Conservation (phyloP, 129 eudicot genomes). For the Mikania micrantha region DNA sequence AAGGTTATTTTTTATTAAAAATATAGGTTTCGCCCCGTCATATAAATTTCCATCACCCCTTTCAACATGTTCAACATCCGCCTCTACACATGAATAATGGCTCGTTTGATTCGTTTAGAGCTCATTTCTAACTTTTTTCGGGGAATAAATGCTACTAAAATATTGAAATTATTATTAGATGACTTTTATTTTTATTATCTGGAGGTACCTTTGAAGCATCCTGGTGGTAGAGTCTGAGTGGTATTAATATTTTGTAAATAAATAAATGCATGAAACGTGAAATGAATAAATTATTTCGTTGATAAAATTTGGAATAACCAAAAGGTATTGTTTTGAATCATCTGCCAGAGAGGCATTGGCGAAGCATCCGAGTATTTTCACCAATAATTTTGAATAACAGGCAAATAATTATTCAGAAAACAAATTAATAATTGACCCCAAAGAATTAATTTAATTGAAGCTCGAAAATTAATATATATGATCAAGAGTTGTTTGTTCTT, state of each 20-base stretch:
- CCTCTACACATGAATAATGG: too few relatives aligned
- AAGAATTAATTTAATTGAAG: not conserved
- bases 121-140: too few relatives aligned
- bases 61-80: too few relatives aligned
- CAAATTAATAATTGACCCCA: conserved; percentile 7
- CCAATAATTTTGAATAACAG: too few relatives aligned
- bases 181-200: not conserved
- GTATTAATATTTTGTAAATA: not conserved
- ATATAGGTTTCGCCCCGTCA: too few relatives aligned
- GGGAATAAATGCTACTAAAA: not conserved
- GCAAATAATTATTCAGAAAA: not conserved
- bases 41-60: too few relatives aligned
- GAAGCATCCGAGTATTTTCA: not conserved
- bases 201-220: conserved; percentile 27
- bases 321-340: not conserved
- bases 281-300: not conserved
- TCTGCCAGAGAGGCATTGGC: not conserved
- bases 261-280: conserved; percentile 9
- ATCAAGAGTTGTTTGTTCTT: not conserved
- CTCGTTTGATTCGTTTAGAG: too few relatives aligned
- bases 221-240: conserved; percentile 7
- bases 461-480: not conserved
- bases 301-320: not conserved
- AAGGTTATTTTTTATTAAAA: too few relatives aligned
- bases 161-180: not conserved